phyloP scores from a whole-genome alignment of 768 basidiomycete genomes.

The Coprinellus aureogranulatus region DNA sequence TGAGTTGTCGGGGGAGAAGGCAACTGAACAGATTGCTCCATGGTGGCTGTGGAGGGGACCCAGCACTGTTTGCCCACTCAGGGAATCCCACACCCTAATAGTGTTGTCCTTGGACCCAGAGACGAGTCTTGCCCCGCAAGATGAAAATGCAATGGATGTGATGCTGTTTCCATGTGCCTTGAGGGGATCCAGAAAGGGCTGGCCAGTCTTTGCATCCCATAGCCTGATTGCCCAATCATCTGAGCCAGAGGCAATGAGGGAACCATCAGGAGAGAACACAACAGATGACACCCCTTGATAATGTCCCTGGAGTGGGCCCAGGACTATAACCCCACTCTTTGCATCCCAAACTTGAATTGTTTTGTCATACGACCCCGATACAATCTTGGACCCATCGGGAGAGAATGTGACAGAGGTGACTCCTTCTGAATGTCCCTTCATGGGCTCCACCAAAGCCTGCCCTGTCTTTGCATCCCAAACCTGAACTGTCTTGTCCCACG shows the following conservation, averaged over 20 bases:
- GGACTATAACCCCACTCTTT: not conserved
- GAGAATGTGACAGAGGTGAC: constrained; percentile 21
- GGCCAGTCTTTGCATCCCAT: not conserved
- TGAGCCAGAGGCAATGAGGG: too few relatives aligned
- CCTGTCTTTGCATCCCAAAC: constrained; percentile 5
- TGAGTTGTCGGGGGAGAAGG: constrained; percentile 17
- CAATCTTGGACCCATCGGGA: not conserved
- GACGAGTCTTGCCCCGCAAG: too few relatives aligned
- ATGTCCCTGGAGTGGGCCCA: not conserved
- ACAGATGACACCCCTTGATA: constrained; percentile 2
- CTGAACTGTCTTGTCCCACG: constrained; percentile 10
- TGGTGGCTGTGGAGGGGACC: too few relatives aligned
- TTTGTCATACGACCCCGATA: not conserved
- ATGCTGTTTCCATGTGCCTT: constrained; percentile 13
- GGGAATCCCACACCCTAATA: too few relatives aligned
- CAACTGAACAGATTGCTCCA: too few relatives aligned
- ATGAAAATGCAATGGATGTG: too few relatives aligned
- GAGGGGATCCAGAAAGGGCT: not conserved
- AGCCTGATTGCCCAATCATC: too few relatives aligned
- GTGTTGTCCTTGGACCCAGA: too few relatives aligned
- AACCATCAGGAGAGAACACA: too few relatives aligned
- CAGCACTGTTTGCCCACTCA: too few relatives aligned
- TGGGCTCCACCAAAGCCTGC: not conserved
- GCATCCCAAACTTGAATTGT: constrained; percentile 7
- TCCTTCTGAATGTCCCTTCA: constrained; percentile 12